phyloP scores from a whole-genome alignment of 179 eudicot species.

The Silene noctiflora region DNA sequence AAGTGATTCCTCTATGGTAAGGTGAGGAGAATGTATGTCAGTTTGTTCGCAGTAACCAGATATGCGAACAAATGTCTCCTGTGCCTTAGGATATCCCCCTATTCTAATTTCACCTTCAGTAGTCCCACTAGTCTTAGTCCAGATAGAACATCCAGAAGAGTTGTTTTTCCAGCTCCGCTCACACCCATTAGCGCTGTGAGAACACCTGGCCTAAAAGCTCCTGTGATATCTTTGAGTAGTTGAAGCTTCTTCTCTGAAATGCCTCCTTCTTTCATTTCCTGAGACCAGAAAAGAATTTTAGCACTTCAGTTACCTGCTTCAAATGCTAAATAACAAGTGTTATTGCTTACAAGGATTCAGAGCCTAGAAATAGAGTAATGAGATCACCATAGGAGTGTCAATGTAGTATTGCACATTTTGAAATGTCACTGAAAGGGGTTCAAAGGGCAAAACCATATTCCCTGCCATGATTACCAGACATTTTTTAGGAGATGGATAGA shows the following conservation, averaged over 20 bases:
- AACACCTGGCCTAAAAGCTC: slow-evolving; percentile 64
- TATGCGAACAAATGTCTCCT: slow-evolving; percentile 74
- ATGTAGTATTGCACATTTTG: slow-evolving; percentile 64
- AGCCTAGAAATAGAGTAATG: not conserved
- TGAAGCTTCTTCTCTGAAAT: slow-evolving; percentile 49
- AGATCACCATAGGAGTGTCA: slow-evolving; percentile 61
- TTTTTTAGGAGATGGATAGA: not conserved
- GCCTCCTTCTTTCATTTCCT: slow-evolving; percentile 67
- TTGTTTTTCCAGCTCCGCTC: slow-evolving; percentile 81
- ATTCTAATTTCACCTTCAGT: slow-evolving; percentile 60
- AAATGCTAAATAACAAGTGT: not conserved
- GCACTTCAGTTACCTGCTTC: not conserved
- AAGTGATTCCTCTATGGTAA: slow-evolving; percentile 72
- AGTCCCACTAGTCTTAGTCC: slow-evolving; percentile 74
- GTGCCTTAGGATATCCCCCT: slow-evolving; percentile 67
- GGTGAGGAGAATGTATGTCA: slow-evolving; percentile 74
- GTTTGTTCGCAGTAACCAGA: slow-evolving; percentile 84
- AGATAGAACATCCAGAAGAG: slow-evolving; percentile 72
- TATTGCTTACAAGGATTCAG: not conserved
- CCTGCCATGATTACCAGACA: slow-evolving; percentile 40
- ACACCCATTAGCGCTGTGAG: slow-evolving; percentile 77
- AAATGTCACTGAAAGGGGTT: slow-evolving; percentile 58
- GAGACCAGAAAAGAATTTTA: slow-evolving; percentile 20
- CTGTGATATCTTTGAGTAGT: slow-evolving; percentile 55
- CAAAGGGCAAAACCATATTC: slow-evolving; percentile 60